Conservation (phyloP, 2,329 filamentous ascomycete species). For the Botryotinia convoluta region DNA sequence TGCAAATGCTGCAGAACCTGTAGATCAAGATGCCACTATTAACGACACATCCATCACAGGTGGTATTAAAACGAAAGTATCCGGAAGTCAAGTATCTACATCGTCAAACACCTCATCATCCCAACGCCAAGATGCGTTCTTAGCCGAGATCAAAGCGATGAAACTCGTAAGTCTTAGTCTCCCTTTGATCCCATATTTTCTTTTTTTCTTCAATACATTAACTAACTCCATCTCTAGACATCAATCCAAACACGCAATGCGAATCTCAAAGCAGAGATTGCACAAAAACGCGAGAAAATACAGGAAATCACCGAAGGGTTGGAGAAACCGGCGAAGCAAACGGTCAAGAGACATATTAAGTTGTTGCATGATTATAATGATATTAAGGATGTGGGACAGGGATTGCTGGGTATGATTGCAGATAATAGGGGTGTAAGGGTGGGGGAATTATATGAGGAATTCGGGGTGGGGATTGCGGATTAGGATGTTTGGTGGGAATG, state of each 20-base stretch:
- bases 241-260: conserved; percentile 46
- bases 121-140: conserved; percentile 30
- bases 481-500: conserved; percentile 14
- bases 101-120: background rate
- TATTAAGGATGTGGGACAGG: conserved; percentile 65
- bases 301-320: conserved; percentile 39
- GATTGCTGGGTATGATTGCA: conserved; percentile 64
- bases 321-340: conserved; percentile 43
- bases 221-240: conserved; percentile 37
- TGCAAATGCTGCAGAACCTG: background rate
- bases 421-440: conserved; percentile 55
- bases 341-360: conserved; percentile 61
- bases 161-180: conserved; percentile 33
- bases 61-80: background rate
- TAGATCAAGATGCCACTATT: background rate
- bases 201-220: conserved; percentile 28
- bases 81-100: background rate
- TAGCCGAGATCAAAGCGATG: conserved; percentile 35
- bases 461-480: conserved; percentile 38
- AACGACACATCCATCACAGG: background rate
- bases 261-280: conserved; percentile 42
- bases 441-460: conserved; percentile 39
- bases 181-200: background rate
- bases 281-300: conserved; percentile 37
- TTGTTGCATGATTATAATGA: conserved; percentile 69